Base-by-base conservation (phyloP, 139 green algal genomes). In the Haematococcus lacustris region DNA sequence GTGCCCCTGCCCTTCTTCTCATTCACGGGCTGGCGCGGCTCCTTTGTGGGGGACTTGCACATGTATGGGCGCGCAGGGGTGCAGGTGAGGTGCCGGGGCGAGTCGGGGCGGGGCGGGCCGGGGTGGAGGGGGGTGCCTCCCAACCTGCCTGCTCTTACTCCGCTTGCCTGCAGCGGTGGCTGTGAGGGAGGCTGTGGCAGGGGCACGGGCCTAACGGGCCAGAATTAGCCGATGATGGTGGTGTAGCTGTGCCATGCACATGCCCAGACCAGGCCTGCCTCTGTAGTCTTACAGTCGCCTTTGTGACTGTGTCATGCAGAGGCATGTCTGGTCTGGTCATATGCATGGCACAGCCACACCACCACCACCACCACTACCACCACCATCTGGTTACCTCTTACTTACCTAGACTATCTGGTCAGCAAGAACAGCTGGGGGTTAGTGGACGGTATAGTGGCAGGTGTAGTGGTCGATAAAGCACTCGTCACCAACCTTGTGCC, bases 1-100 rank as follows among this genome's bases (percentile, higher is more conserved):
- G 93, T 98, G 61, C 94, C 94, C 0, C 84, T 98, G 33, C 93
- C 95, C 51, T 97, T 96, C 80, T 97, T 98, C 84, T 94, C 83
- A 73, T 98, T 98, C 87, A 98, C 90, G 17, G 93, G 93, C 41
- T 98, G 89, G 87, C 79, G 92, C 3, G 94, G 85, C 38, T 97
- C 90, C 6, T 97, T 98, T 61, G 47, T 68, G 41, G 91, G 92
- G 34, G 92, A 97, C 78, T 77, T 97, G 68, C 90, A 93, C 81
- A 94, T 95, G 83, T 97, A 98, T 59, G 93, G 93, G 69, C 87
- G 88, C 40, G 85, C 86, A 7, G 91, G 91, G 28, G 89, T 96
- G 67, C 66, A 71, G 66, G 66, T 71, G 41, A n/a, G n/a, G 57
- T 33, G 28, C 25, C 5, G 26, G 21, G 25, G 57, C 9, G 57